These are phyloP conservation scores for Cladosporium austrohemisphaericum DNA, from an alignment of 2,329 filamentous ascomycete species.

Conservation along the genomic window DNA sequence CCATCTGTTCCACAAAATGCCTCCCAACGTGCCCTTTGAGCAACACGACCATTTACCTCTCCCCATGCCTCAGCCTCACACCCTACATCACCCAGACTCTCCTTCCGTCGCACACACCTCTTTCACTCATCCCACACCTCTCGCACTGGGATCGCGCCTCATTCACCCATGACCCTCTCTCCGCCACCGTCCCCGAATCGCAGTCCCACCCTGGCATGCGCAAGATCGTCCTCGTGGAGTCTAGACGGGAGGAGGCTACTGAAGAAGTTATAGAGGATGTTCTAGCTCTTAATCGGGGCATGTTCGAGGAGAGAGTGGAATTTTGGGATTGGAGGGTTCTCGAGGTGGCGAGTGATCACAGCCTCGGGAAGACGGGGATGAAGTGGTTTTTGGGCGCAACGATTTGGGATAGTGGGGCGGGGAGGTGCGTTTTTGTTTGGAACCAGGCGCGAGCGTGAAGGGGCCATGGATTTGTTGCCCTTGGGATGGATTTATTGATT, in stretches of 20 bases:
- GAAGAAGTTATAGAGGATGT: constrained; percentile 20
- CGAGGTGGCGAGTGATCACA: constrained; percentile 16
- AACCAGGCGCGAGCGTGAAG: not conserved
- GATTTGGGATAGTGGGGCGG: constrained; percentile 19
- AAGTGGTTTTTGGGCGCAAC: constrained; percentile 27
- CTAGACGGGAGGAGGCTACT: constrained; percentile 20
- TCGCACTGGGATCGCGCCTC: constrained; percentile 32
- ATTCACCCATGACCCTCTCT: constrained; percentile 20
- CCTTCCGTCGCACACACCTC: constrained; percentile 21
- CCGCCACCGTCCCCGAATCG: constrained; percentile 29
- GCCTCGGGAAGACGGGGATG: not conserved
- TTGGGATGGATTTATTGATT: not conserved
- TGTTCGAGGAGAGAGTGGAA: constrained; percentile 29
- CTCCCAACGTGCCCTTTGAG: not conserved
- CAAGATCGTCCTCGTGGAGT: constrained; percentile 34
- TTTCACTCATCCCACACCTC: constrained; percentile 16
- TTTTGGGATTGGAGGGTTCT: constrained; percentile 33
- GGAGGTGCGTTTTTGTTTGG: constrained; percentile 1
- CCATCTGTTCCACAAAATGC: not conserved
- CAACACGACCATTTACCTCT: constrained; percentile 23
- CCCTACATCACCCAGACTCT: constrained; percentile 30
- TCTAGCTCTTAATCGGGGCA: constrained; percentile 19
- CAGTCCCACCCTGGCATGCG: constrained; percentile 30
- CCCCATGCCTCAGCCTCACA: constrained; percentile 28
- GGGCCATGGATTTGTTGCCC: not conserved